Evolutionary conservation across 768 basidiomycete species (phyloP).

Genomic region (Agaricus sinodeliciosus): DNA sequence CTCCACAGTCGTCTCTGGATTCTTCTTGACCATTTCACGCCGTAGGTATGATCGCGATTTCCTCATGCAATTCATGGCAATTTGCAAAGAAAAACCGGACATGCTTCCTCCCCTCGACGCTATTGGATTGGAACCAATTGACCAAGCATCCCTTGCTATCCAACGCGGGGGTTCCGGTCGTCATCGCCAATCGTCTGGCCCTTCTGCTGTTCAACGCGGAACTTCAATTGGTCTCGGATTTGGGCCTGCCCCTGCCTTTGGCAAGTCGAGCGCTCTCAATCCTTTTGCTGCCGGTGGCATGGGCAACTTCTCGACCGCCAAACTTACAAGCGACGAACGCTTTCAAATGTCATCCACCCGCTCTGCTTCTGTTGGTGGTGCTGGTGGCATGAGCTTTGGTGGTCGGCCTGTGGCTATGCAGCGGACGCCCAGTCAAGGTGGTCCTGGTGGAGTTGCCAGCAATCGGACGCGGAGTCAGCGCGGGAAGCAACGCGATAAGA

Average conservation of each 20-base stretch:
- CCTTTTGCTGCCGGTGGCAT: constrained; percentile 29
- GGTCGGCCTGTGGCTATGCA: constrained; percentile 53
- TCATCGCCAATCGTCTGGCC: constrained; percentile 37
- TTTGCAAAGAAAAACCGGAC: constrained; percentile 95
- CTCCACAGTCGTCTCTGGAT: not conserved
- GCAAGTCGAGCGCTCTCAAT: constrained; percentile 40
- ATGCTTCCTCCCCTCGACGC: constrained; percentile 83
- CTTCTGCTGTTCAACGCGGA: constrained; percentile 36
- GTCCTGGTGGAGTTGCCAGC: constrained; percentile 41
- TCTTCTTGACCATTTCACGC: constrained; percentile 2
- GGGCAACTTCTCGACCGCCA: constrained; percentile 62
- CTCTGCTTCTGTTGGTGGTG: constrained; percentile 50
- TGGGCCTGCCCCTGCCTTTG: constrained; percentile 30
- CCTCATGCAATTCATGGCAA: constrained; percentile 90
- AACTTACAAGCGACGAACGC: constrained; percentile 68
- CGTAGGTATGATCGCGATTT: constrained; percentile 93
- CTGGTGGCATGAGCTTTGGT: constrained; percentile 40
- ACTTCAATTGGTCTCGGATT: constrained; percentile 38
- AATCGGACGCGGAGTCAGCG: constrained; percentile 76
- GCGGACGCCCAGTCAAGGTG: constrained; percentile 63
- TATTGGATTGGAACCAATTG: constrained; percentile 81
- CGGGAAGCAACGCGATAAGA: constrained; percentile 62
- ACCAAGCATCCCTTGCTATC: constrained; percentile 44
- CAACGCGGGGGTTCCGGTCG: constrained; percentile 62
- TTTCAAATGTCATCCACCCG: constrained; percentile 43